Conservation (phyloP, 441 rosid genomes). For the Breynia disticha region DNA sequence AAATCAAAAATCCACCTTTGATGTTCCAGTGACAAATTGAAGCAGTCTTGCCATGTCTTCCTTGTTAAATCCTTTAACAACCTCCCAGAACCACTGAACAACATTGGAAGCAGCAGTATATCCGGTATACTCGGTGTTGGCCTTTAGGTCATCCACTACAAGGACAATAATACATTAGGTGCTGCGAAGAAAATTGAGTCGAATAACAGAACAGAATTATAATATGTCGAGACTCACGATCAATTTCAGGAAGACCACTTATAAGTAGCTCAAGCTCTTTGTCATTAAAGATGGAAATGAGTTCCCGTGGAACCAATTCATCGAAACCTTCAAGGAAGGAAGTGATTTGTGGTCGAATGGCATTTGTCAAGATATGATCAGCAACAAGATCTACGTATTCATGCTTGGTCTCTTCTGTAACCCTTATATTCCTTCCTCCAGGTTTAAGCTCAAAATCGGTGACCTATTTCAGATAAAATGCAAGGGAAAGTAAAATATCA, state of each 20-base stretch:
- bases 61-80: conserved; percentile 76
- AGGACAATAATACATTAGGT: conserved; percentile 2
- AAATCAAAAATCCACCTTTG: no score
- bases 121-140: conserved; percentile 85
- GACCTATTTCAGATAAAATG: conserved; percentile 45
- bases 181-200: not conserved
- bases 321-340: conserved; percentile 85
- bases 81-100: conserved; percentile 99
- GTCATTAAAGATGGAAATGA: conserved; percentile 88
- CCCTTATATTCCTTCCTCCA: conserved; percentile 92
- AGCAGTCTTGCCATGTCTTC: conserved; percentile 94
- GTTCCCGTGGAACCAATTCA: conserved; percentile 71
- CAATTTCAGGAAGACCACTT: conserved; percentile 98
- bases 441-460: conserved; percentile 97
- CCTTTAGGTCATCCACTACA: conserved; percentile 91
- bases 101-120: conserved; percentile 66
- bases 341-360: conserved; percentile 92
- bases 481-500: conserved; percentile 6
- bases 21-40: conserved; percentile 96
- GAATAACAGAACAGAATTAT: conserved; percentile 4
- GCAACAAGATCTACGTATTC: conserved; percentile 98
- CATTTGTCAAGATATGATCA: conserved; percentile 88
- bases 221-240: conserved; percentile 51
- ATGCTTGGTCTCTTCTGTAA: conserved; percentile 93
- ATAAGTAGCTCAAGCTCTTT: conserved; percentile 98